Evolutionary conservation across 345 rosid genomes (phyloP).

Genomic region (Draba incana): DNA sequence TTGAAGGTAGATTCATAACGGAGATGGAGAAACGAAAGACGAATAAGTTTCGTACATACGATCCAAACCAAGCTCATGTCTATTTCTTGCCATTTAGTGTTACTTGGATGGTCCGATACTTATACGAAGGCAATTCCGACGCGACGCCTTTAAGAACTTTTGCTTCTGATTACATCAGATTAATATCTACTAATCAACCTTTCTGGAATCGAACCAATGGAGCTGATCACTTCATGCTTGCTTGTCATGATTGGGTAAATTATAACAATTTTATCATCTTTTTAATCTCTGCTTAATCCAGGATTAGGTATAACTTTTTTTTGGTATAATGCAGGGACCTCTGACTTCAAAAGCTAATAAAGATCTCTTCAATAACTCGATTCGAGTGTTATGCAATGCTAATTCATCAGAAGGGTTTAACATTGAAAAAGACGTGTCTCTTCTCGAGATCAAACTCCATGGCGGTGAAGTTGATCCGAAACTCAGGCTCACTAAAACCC

Average conservation of each 20-base stretch:
- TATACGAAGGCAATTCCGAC: constrained; percentile 49
- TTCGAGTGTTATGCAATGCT: constrained; percentile 90
- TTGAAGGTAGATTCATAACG: constrained; percentile 85
- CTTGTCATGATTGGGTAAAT: constrained; percentile 88
- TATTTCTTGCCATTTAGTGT: constrained; percentile 91
- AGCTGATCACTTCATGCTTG: constrained; percentile 91
- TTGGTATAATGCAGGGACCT: constrained; percentile 62
- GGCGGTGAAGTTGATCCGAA: constrained; percentile 53
- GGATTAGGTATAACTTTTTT: not conserved
- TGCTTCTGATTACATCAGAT: constrained; percentile 67
- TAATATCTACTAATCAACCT: constrained; percentile 65
- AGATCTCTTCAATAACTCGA: constrained; percentile 61
- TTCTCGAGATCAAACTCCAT: constrained; percentile 72
- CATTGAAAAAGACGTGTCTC: constrained; percentile 71
- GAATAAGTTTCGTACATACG: constrained; percentile 57
- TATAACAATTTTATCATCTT: not conserved
- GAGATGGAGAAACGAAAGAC: constrained; percentile 65
- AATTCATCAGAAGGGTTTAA: constrained; percentile 90
- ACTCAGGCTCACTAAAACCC: constrained; percentile 51
- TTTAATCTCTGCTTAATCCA: not conserved
- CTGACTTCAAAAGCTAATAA: constrained; percentile 57
- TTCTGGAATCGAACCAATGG: constrained; percentile 79
- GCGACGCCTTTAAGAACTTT: constrained; percentile 53
- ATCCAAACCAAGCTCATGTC: constrained; percentile 63
- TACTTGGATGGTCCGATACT: constrained; percentile 69